These are phyloP conservation scores for Neopestalotiopsis sp. DNA, from an alignment of 2,329 filamentous ascomycete species.

Conservation along the genomic window DNA sequence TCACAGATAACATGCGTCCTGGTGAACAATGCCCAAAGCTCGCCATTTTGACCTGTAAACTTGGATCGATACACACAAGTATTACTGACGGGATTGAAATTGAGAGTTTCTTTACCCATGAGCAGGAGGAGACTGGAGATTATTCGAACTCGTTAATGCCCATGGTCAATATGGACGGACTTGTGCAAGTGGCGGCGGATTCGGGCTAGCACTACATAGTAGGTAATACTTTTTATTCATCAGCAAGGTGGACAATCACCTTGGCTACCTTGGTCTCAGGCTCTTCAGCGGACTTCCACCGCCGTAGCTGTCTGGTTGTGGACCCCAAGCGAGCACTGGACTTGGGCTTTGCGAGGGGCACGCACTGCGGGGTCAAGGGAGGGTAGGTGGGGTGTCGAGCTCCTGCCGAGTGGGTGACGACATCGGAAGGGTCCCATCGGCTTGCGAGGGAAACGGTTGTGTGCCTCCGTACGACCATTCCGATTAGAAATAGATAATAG, in stretches of 20 bases:
- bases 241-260: neutral
- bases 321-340: no score
- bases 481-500: neutral
- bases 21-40: no score
- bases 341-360: neutral
- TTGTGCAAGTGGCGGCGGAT: no score
- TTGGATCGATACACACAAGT: no score
- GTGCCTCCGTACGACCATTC: conserved; percentile 1
- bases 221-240: neutral
- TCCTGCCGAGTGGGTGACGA: conserved; percentile 2
- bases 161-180: no score
- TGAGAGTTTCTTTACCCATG: no score
- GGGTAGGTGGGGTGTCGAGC: neutral
- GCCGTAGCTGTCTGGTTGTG: neutral
- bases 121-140: no score
- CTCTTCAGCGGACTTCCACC: conserved; percentile 7
- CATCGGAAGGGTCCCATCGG: conserved; percentile 13
- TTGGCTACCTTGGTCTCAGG: neutral
- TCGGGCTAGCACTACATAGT: no score
- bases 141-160: no score
- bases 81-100: no score
- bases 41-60: no score
- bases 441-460: conserved; percentile 5
- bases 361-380: conserved; percentile 10
- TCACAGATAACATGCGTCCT: no score